A percentile compares a stretch with the other conserved stretches of the same genome.
phyloP scores from a whole-genome alignment of 2,329 filamentous ascomycete genomes.

The Lasiodiplodia hormozganensis region DNA sequence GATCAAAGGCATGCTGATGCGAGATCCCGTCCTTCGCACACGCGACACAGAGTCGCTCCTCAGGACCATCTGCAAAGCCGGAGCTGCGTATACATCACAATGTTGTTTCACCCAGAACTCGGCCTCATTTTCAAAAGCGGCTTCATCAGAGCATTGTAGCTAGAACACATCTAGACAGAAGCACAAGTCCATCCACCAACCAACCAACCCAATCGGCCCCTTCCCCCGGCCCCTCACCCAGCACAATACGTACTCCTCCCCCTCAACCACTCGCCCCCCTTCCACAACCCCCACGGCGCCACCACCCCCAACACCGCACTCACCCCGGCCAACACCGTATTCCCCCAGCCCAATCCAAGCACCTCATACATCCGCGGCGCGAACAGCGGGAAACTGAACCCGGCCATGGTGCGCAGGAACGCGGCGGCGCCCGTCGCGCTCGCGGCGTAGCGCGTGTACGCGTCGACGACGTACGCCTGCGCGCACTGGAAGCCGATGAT shows the following conservation, averaged over 20 bases:
- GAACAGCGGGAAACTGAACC: conserved; percentile 67
- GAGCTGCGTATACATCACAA: no score
- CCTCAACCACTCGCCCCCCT: background rate
- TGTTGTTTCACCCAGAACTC: no score
- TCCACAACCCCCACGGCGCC: conserved; percentile 48
- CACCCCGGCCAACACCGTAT: conserved; percentile 62
- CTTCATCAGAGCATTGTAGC: no score
- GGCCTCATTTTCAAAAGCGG: no score
- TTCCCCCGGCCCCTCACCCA: background rate
- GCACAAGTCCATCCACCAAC: no score
- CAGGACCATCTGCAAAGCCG: no score
- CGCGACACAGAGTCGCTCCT: no score
- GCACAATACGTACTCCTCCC: conserved; percentile 12
- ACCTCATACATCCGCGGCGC: conserved; percentile 59
- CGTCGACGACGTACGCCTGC: conserved; percentile 68
- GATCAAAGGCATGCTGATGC: no score
- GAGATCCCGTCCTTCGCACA: no score
- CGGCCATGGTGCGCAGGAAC: conserved; percentile 62
- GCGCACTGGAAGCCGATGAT: conserved; percentile 65
- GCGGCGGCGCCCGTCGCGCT: conserved; percentile 62
- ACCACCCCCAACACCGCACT: conserved; percentile 60
- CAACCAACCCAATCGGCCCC: no score
- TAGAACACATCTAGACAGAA: no score
- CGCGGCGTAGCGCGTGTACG: conserved; percentile 56
- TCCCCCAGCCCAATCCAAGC: conserved; percentile 59